phyloP scores from a whole-genome alignment of 2,329 filamentous ascomycete species.

The Zymoseptoria brevis region DNA sequence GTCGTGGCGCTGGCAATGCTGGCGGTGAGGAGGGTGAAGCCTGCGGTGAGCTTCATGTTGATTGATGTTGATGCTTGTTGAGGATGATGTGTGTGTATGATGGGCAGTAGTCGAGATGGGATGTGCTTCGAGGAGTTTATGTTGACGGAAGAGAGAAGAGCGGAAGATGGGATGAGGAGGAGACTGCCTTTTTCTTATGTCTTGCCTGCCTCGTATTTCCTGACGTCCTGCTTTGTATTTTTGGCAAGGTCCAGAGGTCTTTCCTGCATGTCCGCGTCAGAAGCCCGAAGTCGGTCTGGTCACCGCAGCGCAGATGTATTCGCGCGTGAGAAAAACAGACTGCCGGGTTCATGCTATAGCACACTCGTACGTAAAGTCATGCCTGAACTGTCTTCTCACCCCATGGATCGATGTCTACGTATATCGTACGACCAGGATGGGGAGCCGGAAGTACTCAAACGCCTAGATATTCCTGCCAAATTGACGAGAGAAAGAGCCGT shows the following conservation, averaged over 20 bases:
- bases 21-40: conserved; percentile 32
- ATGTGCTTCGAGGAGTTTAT: neutral
- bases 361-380: neutral
- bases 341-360: neutral
- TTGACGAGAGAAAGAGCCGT: neutral
- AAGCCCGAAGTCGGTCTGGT: neutral
- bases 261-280: neutral
- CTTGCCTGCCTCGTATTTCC: neutral
- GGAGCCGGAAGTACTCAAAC: neutral
- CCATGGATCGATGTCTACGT: neutral
- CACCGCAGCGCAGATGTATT: neutral
- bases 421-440: neutral
- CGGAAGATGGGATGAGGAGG: neutral
- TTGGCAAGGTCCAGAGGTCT: neutral
- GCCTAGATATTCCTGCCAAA: neutral
- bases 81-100: neutral
- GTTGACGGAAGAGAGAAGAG: neutral
- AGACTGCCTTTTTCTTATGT: neutral
- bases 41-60: conserved; percentile 30
- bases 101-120: neutral
- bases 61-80: neutral
- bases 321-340: neutral
- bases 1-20: conserved; percentile 18
- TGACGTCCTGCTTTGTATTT: neutral
- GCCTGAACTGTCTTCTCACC: neutral